Percentiles rank a stretch among this genome's conserved stretches.
Conservation (phyloP, 2,329 filamentous ascomycete species). For the Venturia carpophila region DNA sequence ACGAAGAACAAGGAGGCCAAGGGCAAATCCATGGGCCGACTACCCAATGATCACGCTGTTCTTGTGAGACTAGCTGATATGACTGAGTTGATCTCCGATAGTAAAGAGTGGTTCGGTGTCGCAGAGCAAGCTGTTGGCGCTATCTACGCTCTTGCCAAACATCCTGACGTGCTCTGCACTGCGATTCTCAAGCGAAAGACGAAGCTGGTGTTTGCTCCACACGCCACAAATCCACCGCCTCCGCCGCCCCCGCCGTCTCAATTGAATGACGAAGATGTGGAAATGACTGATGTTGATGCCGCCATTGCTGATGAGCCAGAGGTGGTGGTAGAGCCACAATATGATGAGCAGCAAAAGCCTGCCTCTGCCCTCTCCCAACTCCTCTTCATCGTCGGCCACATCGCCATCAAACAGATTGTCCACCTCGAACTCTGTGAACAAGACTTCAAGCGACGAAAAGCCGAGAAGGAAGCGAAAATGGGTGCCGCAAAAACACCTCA, state of each 20-base stretch:
- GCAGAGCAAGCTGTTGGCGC: conserved; percentile 94
- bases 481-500: conserved; percentile 25
- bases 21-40: conserved; percentile 58
- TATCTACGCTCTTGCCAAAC: conserved; percentile 88
- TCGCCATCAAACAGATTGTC: conserved; percentile 98
- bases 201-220: conserved; percentile 63
- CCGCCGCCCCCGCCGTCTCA: neutral
- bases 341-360: conserved; percentile 51
- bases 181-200: conserved; percentile 85
- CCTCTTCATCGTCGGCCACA: conserved; percentile 89
- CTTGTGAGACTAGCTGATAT: conserved; percentile 73
- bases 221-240: neutral
- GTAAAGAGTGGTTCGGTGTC: conserved; percentile 87
- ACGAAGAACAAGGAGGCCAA: conserved; percentile 63
- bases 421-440: conserved; percentile 95
- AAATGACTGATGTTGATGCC: conserved; percentile 22
- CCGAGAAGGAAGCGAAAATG: conserved; percentile 68
- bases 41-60: conserved; percentile 89
- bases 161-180: conserved; percentile 87
- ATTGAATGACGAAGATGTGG: conserved; percentile 6
- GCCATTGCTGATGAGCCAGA: conserved; percentile 22
- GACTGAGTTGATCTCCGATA: conserved; percentile 76
- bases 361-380: conserved; percentile 79
- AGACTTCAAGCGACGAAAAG: conserved; percentile 95
- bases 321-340: conserved; percentile 22